Evolutionary conservation across 192 early-diverging fungal species (phyloP).

Genomic region (Podila clonocystis): DNA sequence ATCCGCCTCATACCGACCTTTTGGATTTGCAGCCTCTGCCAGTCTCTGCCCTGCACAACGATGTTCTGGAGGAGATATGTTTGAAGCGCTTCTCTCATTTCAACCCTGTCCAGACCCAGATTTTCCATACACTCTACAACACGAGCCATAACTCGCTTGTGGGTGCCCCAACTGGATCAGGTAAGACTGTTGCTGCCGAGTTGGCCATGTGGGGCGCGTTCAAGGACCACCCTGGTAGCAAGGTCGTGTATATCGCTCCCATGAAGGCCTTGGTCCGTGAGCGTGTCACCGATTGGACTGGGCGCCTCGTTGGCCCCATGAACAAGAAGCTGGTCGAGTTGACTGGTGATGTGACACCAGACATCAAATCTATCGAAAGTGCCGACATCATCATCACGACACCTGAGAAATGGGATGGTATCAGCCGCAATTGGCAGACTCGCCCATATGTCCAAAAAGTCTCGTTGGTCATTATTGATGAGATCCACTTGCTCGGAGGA

Average conservation of each 20-base stretch:
- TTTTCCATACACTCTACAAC: slow-evolving; percentile 97
- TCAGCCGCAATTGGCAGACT: slow-evolving; percentile 92
- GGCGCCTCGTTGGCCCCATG: slow-evolving; percentile 75
- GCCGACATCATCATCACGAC: slow-evolving; percentile 99
- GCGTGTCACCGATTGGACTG: slow-evolving; percentile 89
- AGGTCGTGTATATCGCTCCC: slow-evolving; percentile 98
- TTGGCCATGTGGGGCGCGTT: slow-evolving; percentile 96
- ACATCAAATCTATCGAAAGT: slow-evolving; percentile 81
- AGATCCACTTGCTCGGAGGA: slow-evolving; percentile 96
- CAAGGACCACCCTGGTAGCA: slow-evolving; percentile 78
- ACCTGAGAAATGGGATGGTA: slow-evolving; percentile 99
- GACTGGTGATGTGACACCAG: slow-evolving; percentile 96
- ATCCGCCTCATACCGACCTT: slow-evolving; percentile 90
- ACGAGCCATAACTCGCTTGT: slow-evolving; percentile 87
- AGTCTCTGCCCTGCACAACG: slow-evolving; percentile 82
- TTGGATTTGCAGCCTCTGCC: slow-evolving; percentile 94
- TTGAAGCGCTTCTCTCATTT: slow-evolving; percentile 89
- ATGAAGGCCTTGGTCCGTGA: slow-evolving; percentile 98
- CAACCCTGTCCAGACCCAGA: slow-evolving; percentile 98
- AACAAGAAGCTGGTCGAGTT: slow-evolving; percentile 89
- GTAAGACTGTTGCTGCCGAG: slow-evolving; percentile 97
- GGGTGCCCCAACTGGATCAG: slow-evolving; percentile 97
- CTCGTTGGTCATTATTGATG: slow-evolving; percentile 95
- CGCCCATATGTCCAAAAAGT: slow-evolving; percentile 90
- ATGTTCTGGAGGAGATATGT: slow-evolving; percentile 89